Evolutionary conservation across 176 grass and related monocot genomes (phyloP), one percentile per base, ranked within the genome.

Genomic region (Aegilops speltoides): DNA sequence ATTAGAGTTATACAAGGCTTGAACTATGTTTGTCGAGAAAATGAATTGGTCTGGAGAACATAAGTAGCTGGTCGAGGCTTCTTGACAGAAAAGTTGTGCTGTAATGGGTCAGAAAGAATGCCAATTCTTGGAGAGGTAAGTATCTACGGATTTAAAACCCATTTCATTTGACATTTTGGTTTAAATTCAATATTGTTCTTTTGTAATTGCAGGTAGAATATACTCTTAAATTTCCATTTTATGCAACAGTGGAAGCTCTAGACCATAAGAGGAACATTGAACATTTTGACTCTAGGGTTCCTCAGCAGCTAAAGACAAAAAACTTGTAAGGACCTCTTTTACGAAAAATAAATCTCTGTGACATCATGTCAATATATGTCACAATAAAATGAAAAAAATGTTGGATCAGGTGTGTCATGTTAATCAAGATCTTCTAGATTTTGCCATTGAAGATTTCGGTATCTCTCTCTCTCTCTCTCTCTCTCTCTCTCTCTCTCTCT

Each of bases 241-340:
- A 88, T 46, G 54, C 82, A 66, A 89, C 84, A 66, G 77, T 97
- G 75, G 95, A 97, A 40, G 70, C 89, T 16, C 68, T 97, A 50
- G 89, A 91, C 46, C 95, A 93, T 68, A 97, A 83, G 82, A 86
- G 84, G 79, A 89, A 72, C 62, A 97, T 97, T 32, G 93, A 97
- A 87, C 52, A 69, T 56, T 89, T 95, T 76, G 67, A 88, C 62
- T 24, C 37, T 78, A 70, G 26, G 10, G 61, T 66, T 26, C 68
- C 78, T 75, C 28, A 40, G 4, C 84, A 85, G 52, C 86, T 86
- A 71, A 93, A 95, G 84, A 57, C 89, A 57, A 60, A 68, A 46
- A 82, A 84, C 41, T n/a, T 60, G 93, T 95, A 95, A 75, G 63
- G 33, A 56, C 85, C 10, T 70, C 63, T 45, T 77, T 43, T 76